These are phyloP conservation scores for Lolium multiflorum DNA, from an alignment of 176 grass and related monocot genomes.

Conservation along the genomic window DNA sequence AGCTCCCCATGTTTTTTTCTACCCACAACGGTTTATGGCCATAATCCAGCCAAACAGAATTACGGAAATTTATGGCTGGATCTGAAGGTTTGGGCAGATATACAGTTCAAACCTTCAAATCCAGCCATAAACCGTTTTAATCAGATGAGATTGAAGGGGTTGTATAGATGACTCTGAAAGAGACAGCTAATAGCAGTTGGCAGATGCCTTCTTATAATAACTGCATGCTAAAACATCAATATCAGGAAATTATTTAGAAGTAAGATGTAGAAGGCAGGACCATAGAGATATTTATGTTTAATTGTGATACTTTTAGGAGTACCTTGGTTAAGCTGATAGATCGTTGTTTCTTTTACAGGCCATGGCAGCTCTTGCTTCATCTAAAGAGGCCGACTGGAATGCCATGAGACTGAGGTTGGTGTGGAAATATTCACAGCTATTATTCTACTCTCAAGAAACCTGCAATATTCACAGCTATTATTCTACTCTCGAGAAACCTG, in stretches of 20 bases:
- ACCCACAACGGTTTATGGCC: background rate
- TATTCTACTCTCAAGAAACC: background rate
- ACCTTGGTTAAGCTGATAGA: background rate
- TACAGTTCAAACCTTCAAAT: background rate
- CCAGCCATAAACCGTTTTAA: background rate
- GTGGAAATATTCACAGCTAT: background rate
- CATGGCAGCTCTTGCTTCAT: slow-evolving; percentile 98
- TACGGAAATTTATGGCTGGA: no score
- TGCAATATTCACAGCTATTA: no score
- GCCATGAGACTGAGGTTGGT: slow-evolving; percentile 87
- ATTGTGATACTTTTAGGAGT: background rate
- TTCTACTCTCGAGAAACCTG: background rate
- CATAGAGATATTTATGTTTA: background rate
- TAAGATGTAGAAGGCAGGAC: background rate
- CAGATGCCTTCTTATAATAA: background rate
- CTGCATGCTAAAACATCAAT: background rate
- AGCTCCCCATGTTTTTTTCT: background rate
- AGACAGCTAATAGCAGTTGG: background rate
- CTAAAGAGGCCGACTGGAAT: slow-evolving; percentile 88
- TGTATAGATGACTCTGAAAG: background rate
- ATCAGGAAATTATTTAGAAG: slow-evolving; percentile 1
- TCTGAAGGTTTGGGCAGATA: background rate
- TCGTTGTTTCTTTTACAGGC: slow-evolving; percentile 62
- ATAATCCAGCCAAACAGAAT: no score
- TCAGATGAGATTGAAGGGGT: background rate